Percentiles rank a stretch among this genome's conserved stretches.
These are phyloP conservation scores for Magnusiomyces ingens DNA, from an alignment of 1,139 yeast genomes.

Conservation along the genomic window DNA sequence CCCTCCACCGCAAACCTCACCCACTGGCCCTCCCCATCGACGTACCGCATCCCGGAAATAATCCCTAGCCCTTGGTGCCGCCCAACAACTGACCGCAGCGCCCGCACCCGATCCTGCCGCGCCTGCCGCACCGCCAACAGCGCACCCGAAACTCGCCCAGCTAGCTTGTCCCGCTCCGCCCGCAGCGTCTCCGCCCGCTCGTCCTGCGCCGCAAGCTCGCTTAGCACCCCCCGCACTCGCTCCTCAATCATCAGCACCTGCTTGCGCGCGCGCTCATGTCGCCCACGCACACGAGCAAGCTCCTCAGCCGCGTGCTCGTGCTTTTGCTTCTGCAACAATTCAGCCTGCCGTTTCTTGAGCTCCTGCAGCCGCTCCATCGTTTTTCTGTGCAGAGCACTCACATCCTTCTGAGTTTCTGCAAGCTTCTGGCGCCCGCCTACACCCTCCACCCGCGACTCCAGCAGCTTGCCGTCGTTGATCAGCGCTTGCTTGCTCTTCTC, in stretches of 20 bases:
- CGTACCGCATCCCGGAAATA: no score
- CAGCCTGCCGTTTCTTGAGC: background rate
- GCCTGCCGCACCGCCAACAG: no score
- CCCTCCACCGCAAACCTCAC: no score
- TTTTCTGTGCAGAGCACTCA: background rate
- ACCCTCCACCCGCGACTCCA: background rate
- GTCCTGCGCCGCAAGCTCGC: background rate
- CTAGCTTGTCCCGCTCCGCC: no score
- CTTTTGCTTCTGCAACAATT: background rate
- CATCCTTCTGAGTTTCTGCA: background rate
- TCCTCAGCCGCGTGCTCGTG: background rate
- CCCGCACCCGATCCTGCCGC: no score
- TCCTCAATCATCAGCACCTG: background rate
- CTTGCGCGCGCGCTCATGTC: background rate
- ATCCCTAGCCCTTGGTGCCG: no score
- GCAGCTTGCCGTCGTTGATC: slow-evolving; percentile 5
- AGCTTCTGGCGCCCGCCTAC: background rate
- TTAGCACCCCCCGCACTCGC: background rate
- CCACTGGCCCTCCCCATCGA: no score
- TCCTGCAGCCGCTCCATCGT: background rate
- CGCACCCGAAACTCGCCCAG: no score
- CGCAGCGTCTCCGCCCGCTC: background rate
- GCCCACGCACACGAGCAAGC: background rate
- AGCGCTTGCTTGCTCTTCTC: slow-evolving; percentile 6
- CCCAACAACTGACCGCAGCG: no score